These are phyloP conservation scores for thale cress (Arabidopsis thaliana) DNA, from an alignment of 345 rosid genomes.

Conservation along the genomic window DNA sequence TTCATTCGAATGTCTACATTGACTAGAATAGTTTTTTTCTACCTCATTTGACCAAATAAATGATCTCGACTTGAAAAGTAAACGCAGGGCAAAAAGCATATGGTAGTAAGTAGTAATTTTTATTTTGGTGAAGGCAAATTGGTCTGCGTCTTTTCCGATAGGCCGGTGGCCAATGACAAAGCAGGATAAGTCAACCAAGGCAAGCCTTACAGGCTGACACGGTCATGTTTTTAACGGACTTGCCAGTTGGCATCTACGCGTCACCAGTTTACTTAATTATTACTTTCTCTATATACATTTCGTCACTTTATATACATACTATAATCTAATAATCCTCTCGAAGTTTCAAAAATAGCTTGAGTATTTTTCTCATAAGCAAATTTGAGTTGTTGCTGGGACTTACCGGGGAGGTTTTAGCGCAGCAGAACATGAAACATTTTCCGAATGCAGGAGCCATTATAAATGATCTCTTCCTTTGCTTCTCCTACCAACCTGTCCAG, in stretches of 20 bases:
- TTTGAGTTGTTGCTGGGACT: background rate
- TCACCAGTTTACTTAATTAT: background rate
- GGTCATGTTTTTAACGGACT: background rate
- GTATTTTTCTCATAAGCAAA: too few species aligned
- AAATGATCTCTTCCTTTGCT: background rate
- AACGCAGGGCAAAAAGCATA: background rate
- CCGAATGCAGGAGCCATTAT: slow-evolving; percentile 43
- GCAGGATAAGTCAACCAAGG: background rate
- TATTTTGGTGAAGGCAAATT: background rate
- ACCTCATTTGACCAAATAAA: background rate
- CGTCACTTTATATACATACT: background rate
- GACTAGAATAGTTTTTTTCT: background rate
- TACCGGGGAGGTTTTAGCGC: slow-evolving; percentile 43
- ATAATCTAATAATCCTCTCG: too few species aligned
- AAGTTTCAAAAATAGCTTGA: background rate
- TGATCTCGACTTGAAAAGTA: background rate
- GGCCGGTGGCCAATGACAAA: background rate
- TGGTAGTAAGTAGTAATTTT: background rate
- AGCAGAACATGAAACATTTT: slow-evolving; percentile 44
- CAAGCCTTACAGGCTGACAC: background rate
- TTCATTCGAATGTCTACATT: background rate
- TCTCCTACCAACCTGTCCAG: slow-evolving; percentile 28
- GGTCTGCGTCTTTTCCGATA: background rate
- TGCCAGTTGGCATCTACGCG: background rate
- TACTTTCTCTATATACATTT: background rate